Conservation (phyloP, 2,329 filamentous ascomycete genomes). For the Alternaria burnsii region DNA sequence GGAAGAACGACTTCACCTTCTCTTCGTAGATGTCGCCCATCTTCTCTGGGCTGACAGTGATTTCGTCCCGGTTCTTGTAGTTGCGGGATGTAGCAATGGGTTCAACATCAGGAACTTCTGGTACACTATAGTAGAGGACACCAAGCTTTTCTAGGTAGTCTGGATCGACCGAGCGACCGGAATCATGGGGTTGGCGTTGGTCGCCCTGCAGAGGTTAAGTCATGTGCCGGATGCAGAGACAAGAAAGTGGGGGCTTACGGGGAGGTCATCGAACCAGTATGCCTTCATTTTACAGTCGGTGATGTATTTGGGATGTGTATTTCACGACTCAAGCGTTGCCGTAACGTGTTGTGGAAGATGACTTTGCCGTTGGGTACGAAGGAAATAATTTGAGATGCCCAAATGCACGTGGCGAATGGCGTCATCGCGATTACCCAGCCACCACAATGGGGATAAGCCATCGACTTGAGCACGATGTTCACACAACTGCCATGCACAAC, state of each 20-base stretch:
- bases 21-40: conserved; percentile 90
- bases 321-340: neutral
- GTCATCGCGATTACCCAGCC: conserved; percentile 39
- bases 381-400: conserved; percentile 17
- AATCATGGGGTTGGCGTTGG: conserved; percentile 90
- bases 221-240: conserved; percentile 15
- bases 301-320: neutral
- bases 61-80: conserved; percentile 95
- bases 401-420: conserved; percentile 40
- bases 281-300: conserved; percentile 66
- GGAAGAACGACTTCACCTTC: conserved; percentile 93
- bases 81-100: conserved; percentile 74
- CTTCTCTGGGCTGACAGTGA: conserved; percentile 83
- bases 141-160: conserved; percentile 76
- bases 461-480: neutral
- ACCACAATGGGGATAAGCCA: conserved; percentile 7
- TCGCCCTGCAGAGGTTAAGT: conserved; percentile 72
- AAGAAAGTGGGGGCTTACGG: conserved; percentile 53
- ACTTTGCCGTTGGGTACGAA: conserved; percentile 9
- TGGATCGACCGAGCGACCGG: conserved; percentile 72
- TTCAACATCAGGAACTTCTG: conserved; percentile 72
- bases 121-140: conserved; percentile 78
- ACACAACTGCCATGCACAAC: neutral
- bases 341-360: conserved; percentile 1
- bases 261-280: conserved; percentile 74